These are phyloP conservation scores for Tremella mesenterica DNA, from an alignment of 768 basidiomycete species.

Conservation along the genomic window DNA sequence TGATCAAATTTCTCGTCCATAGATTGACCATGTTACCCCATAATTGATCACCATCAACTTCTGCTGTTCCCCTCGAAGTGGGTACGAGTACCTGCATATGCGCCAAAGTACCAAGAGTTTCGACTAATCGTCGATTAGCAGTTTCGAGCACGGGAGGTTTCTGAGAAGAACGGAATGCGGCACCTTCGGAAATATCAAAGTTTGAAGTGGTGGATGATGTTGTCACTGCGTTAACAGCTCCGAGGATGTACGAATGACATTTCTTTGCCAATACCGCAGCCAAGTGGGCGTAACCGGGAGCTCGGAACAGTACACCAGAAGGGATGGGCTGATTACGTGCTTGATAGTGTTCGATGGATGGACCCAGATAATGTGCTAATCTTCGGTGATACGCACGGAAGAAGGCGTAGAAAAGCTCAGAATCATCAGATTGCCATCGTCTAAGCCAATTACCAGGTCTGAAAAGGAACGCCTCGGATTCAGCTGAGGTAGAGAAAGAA, in stretches of 20 bases:
- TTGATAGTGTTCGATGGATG: conserved; percentile 31
- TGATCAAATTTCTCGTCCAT: conserved; percentile 45
- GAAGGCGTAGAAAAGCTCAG: conserved; percentile 49
- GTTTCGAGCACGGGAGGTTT: conserved; percentile 49
- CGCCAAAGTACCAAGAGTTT: conserved; percentile 45
- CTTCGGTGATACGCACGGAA: conserved; percentile 49
- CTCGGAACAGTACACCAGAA: conserved; percentile 37
- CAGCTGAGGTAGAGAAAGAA: conserved; percentile 28
- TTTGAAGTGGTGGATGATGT: conserved; percentile 39
- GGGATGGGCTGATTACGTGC: conserved; percentile 26
- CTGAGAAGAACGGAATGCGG: conserved; percentile 45
- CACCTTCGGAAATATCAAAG: conserved; percentile 47
- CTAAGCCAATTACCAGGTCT: conserved; percentile 46
- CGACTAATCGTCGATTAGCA: conserved; percentile 47
- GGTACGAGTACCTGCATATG: conserved; percentile 36
- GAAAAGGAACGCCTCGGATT: conserved; percentile 43
- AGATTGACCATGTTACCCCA: conserved; percentile 46
- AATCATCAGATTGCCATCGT: conserved; percentile 49
- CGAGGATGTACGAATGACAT: conserved; percentile 47
- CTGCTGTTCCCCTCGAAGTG: conserved; percentile 18
- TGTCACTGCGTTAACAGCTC: conserved; percentile 48
- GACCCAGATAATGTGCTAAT: conserved; percentile 42
- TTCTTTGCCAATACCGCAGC: conserved; percentile 47
- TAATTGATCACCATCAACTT: conserved; percentile 37
- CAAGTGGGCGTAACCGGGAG: conserved; percentile 48